Base-by-base conservation (phyloP, 78 protist genomes). In the Chrysochromulina parva region DNA sequence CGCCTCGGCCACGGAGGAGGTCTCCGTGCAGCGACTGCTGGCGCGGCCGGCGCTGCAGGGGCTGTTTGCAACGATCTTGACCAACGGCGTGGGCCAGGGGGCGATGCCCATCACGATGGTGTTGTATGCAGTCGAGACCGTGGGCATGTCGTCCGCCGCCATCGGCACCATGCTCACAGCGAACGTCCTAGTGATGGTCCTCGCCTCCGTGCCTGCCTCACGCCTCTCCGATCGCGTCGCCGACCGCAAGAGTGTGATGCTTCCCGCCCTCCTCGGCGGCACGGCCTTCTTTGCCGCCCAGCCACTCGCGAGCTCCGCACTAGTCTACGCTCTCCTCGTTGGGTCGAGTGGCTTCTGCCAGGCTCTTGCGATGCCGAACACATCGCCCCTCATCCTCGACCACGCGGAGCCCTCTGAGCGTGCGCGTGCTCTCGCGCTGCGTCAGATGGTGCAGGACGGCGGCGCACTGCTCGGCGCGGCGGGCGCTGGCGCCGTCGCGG, bases 21-120 rank as follows among this genome's bases (percentile, higher is more conserved):
- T 13, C 62, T 13, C 62, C 62, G 62, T 58, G 62, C 7, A 14
- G 76, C 76, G 48, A 3, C 28, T 67, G 50, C 76, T 67, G 22
- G 20, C 13, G 50, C 76, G 76, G 50, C 76, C 76, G 20, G 76
- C 76, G 47, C 76, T 67, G 76, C 76, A 67, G 76, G 76, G 76
- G 24, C 10, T 67, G 24, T 11, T 3, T 48, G 28, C 50, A 28
- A 48, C n/a, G 13, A 48, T 67, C 76, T 67, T 67, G 48, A 67
- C n/a, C 48, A 67, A 67, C 48, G 76, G 76, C 76, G 20, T 67
- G 48, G 76, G 47, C 47, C 76, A 67, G 50, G 76, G 76, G 24
- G 76, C 76, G 24, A 26, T 17, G 47, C 76, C 76, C 50, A n/a
- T 67, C 26, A 67, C 76, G 76, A 28, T 67, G 48, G 76, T 67